Evolutionary conservation across 2,329 filamentous ascomycete genomes (phyloP), one percentile per base, ranked within the genome.

Genomic region (Ophiocordyceps camponoti-leonardi): DNA sequence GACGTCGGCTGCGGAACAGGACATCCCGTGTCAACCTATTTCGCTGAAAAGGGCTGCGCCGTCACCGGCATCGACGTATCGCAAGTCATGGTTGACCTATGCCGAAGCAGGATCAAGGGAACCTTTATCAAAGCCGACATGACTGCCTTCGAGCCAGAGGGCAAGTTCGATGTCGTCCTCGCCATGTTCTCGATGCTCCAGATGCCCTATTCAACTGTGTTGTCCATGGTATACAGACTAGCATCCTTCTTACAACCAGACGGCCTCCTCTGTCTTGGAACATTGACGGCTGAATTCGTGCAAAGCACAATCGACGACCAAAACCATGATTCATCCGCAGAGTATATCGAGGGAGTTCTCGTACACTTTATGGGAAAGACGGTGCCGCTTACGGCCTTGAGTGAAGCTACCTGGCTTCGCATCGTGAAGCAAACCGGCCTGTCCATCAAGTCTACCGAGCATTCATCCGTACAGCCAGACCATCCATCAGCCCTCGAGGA

Each of bases 21-120:
- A 26, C 42, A 44, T 2, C 46, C 46, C 30, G 46, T 44, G 13
- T 44, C 26, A 11, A 8, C 47, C 12, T 42, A 39, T 16, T 18
- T 48, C 11, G 39, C 42, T 2, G n/a, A 37, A 11, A 18, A 22
- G 7, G 47, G 44, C 14, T 48, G 40, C 26, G 18, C 26, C 11
- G 44, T 48, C 2, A 48, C 47, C 6, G 44, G 47, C 41, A 37
- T 48, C 35, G 47, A 48, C 13, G 18, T 46, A 3, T 46, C 44
- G 3, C 44, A 48, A 18, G 23, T 20, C 26, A 44, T 44, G 41
- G 19, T 48, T 46, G 30, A 48, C n/a, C 18, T 44, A n/a, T 48
- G 47, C 18, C 44, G 37, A 12, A 42, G 35, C 18, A 41, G 19
- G 4, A 20, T 42, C 20, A 7, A 37, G 7, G 45, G 44, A 2